Conservation (phyloP, 352 stramenopile genomes). For the Phytopythium chamaehyphon region DNA sequence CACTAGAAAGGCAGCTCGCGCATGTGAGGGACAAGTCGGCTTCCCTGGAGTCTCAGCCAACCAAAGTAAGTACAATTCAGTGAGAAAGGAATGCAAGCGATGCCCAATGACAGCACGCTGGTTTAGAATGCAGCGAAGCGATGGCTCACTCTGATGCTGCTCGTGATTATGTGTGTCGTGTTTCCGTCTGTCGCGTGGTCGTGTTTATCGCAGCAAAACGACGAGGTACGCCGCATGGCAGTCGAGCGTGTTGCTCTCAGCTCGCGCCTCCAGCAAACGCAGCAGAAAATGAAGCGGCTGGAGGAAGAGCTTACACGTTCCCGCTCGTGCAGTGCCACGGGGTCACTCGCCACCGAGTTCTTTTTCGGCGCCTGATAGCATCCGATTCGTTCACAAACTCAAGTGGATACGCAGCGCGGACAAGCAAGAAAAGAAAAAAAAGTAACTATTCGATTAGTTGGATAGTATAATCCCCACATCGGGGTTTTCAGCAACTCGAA, state of each 20-base stretch:
- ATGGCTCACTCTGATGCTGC: conserved; percentile 11
- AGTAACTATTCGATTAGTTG: background rate
- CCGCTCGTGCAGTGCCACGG: conserved; percentile 36
- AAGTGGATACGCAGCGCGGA: no score
- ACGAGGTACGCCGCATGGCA: conserved; percentile 51
- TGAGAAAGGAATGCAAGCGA: background rate
- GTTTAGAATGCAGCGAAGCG: conserved; percentile 5
- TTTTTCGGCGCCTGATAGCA: conserved; percentile 53
- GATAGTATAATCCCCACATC: background rate
- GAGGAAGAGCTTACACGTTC: conserved; percentile 57
- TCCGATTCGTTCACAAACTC: no score
- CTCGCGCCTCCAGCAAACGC: conserved; percentile 40
- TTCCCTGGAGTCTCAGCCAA: background rate
- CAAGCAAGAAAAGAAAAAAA: no score
- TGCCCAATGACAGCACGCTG: background rate
- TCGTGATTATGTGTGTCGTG: conserved; percentile 6
- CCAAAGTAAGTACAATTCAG: conserved; percentile 27
- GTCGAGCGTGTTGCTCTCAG: conserved; percentile 40
- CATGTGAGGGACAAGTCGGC: conserved; percentile 12
- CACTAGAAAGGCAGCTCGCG: conserved; percentile 35
- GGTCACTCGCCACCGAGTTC: conserved; percentile 44
- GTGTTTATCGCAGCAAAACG: conserved; percentile 31
- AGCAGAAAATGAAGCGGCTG: conserved; percentile 49
- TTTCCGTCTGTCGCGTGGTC: conserved; percentile 1
- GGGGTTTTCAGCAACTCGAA: no score